Percentiles rank a stretch among this genome's conserved stretches.
Conservation (phyloP, 2,329 filamentous ascomycete genomes). For the Nemania abortiva region DNA sequence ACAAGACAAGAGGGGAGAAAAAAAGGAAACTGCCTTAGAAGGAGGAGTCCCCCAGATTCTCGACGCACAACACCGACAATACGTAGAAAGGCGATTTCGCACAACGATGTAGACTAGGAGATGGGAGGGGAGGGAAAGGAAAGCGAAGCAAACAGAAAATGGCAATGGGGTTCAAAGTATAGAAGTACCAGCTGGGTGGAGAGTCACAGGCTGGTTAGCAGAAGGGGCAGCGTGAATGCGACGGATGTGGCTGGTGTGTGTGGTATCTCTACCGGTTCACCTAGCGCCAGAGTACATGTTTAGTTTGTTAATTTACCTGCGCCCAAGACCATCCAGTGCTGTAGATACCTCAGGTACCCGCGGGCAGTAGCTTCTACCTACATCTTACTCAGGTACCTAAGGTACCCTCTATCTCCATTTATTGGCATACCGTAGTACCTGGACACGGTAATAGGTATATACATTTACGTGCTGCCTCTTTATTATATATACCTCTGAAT, state of each 20-base stretch:
- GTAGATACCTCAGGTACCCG: not conserved
- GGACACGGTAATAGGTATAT: not conserved
- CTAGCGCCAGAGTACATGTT: conserved; percentile 9
- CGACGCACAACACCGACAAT: conserved; percentile 55
- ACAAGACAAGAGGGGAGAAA: conserved; percentile 43
- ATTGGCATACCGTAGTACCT: too few species aligned
- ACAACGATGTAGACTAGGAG: conserved; percentile 49
- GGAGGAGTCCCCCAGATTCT: conserved; percentile 55
- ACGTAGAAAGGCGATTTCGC: conserved; percentile 52
- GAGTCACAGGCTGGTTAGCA: conserved; percentile 25
- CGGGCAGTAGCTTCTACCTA: not conserved
- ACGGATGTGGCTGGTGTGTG: conserved; percentile 1
- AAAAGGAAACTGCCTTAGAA: conserved; percentile 59
- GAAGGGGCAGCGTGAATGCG: conserved; percentile 8
- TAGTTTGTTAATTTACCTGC: not conserved
- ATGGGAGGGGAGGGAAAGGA: conserved; percentile 50
- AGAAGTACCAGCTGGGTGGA: conserved; percentile 39
- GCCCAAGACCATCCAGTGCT: not conserved
- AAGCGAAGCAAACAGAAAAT: conserved; percentile 47
- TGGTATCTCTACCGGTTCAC: conserved; percentile 13
- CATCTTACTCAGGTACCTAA: too few species aligned
- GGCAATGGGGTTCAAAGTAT: conserved; percentile 43
- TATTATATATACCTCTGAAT: conserved; percentile 12
- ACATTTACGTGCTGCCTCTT: not conserved
- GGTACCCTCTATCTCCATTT: too few species aligned